Percentiles rank a stretch among this genome's conserved stretches.
Conservation (phyloP, 1,284 basidiomycete genomes). For the Ceratobasidium sp. region DNA sequence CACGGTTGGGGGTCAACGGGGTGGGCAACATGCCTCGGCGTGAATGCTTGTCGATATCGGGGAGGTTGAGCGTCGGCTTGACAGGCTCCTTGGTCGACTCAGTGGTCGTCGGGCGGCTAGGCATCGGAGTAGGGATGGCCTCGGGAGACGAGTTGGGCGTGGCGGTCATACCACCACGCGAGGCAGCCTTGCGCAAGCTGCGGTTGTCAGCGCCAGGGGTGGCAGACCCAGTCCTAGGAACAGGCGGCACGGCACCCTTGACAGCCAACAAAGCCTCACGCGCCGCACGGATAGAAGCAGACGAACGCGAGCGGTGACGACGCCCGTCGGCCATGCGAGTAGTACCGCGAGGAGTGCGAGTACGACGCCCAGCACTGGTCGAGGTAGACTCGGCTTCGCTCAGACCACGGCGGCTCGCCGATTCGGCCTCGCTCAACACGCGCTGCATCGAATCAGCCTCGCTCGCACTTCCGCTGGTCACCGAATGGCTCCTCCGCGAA, state of each 20-base stretch:
- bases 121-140: not conserved
- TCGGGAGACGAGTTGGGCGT: conserved; percentile 5
- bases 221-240: conserved; percentile 1
- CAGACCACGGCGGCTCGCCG: conserved; percentile 7
- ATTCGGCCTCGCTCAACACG: conserved; percentile 29
- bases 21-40: conserved; percentile 11
- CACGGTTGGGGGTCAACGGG: conserved; percentile 25
- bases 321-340: conserved; percentile 9
- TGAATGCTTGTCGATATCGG: not conserved
- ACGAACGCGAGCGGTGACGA: conserved; percentile 20
- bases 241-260: conserved; percentile 30
- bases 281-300: conserved; percentile 22
- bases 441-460: conserved; percentile 37
- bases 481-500: conserved; percentile 26
- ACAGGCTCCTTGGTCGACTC: conserved; percentile 11
- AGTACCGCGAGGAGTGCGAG: conserved; percentile 25
- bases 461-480: conserved; percentile 30
- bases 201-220: not conserved
- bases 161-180: conserved; percentile 11
- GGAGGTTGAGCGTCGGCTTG: conserved; percentile 11
- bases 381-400: conserved; percentile 13
- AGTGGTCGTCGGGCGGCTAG: not conserved
- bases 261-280: conserved; percentile 30
- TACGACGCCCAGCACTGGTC: conserved; percentile 8
- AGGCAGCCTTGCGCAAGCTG: not conserved